Evolutionary conservation across 129 eudicot genomes (phyloP), one percentile per base, ranked within the genome.

Genomic region (Scalesia atractyloides): DNA sequence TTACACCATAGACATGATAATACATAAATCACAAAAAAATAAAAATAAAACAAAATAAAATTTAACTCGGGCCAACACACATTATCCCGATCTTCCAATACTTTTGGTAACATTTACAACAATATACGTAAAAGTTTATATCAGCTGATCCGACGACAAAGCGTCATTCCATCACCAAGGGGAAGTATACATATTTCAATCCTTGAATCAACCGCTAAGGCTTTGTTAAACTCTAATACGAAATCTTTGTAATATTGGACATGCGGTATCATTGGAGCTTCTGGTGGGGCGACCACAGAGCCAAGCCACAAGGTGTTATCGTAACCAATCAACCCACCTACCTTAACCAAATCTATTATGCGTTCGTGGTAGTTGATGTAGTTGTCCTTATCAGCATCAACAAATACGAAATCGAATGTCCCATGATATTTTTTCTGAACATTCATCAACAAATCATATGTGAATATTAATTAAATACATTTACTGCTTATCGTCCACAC

Each of bases 231-330:
- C 80, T 88, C 97, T 73, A 91, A 43, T 52, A 91, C 97, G 13
- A 84, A 91, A 80, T 91, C 97, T 52, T 90, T 66, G 72, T 84
- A 87, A 41, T 90, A 87, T 86, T 88, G 82, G 0, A 90, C 93
- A 37, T 90, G 87, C 75, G 87, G 87, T 75, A 88, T 82, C 86
- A 90, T 43, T 16, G 94, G 95, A 26, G 94, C 87, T 76, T 90
- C 94, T 0, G 85, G 81, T 73, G 94, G 84, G 1, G 88, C 87
- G 14, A 81, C 97, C 77, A 90, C 97, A 0, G 97, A 87, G 5
- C 97, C 97, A 22, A 83, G 83, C 97, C 97, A 90, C 34, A 90
- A 65, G 51, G 97, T 91, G 93, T 91, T 91, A 85, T 91, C 97
- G 74, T 91, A 91, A 33, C 92, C 97, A 39, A 91, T 88, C 68